phyloP scores from a whole-genome alignment of 768 basidiomycete genomes.

The Kwoniella shandongensis region DNA sequence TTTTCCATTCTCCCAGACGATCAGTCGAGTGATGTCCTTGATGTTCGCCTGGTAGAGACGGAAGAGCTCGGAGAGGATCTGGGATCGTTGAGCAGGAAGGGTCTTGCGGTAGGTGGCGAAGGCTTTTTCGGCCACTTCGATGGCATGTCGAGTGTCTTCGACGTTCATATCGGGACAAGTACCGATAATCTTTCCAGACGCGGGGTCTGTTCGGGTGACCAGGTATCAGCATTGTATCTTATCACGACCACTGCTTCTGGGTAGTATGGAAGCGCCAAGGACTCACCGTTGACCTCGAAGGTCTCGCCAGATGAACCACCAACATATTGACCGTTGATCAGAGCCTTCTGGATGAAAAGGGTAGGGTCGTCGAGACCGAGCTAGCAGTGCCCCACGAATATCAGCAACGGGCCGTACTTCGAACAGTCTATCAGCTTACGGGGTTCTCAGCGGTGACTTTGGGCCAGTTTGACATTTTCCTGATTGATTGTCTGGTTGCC shows the following conservation, averaged over 20 bases:
- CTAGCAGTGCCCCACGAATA: too few relatives aligned
- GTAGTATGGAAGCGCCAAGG: neutral
- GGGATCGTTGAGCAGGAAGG: constrained; percentile 79
- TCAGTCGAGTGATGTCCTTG: constrained; percentile 82
- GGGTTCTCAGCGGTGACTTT: constrained; percentile 47
- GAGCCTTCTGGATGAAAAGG: constrained; percentile 71
- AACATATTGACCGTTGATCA: constrained; percentile 84
- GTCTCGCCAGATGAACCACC: constrained; percentile 71
- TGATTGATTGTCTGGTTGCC: neutral
- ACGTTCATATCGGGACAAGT: constrained; percentile 86
- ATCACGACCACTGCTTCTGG: neutral
- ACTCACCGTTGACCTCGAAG: constrained; percentile 74
- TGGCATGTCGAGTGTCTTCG: constrained; percentile 78
- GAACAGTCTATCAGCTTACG: constrained; percentile 34
- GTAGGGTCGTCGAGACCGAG: constrained; percentile 68
- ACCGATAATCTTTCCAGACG: constrained; percentile 77
- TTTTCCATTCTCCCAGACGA: constrained; percentile 94
- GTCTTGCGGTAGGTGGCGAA: constrained; percentile 85
- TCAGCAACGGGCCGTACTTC: too few relatives aligned
- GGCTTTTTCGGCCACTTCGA: constrained; percentile 73
- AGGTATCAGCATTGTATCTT: neutral
- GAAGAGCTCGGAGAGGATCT: constrained; percentile 76
- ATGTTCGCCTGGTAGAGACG: constrained; percentile 75
- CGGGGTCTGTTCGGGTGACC: constrained; percentile 66
- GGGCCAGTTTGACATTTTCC: constrained; percentile 42